Evolutionary conservation across 2,329 filamentous ascomycete genomes (phyloP).

Genomic region (Aaosphaeria pasadenensis): DNA sequence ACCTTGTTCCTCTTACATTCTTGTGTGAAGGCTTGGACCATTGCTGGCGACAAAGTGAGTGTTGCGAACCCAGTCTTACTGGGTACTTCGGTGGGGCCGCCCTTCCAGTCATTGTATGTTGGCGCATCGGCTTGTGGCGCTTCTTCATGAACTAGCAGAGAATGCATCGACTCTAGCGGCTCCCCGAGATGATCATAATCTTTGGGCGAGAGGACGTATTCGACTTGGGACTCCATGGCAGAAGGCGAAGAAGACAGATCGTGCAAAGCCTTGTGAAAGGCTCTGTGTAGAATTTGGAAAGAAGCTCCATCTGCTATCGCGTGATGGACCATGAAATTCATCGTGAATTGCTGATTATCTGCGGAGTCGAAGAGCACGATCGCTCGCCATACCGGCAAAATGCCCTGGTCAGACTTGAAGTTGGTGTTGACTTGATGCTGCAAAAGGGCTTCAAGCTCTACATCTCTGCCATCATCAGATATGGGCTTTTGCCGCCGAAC

Average conservation of each 20-base stretch:
- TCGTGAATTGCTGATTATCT: slow-evolving; percentile 32
- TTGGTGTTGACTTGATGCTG: slow-evolving; percentile 40
- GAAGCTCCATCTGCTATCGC: slow-evolving; percentile 44
- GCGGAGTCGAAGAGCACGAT: slow-evolving; percentile 26
- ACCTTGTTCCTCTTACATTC: slow-evolving; percentile 33
- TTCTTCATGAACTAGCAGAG: slow-evolving; percentile 26
- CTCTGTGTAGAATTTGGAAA: slow-evolving; percentile 42
- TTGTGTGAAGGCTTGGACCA: slow-evolving; percentile 22
- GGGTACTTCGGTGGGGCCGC: slow-evolving; percentile 13
- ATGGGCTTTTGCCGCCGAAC: slow-evolving; percentile 9
- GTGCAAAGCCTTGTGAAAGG: slow-evolving; percentile 35
- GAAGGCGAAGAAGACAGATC: neutral
- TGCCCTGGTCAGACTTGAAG: slow-evolving; percentile 23
- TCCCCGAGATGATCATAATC: slow-evolving; percentile 31
- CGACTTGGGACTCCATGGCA: slow-evolving; percentile 14
- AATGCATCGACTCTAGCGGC: slow-evolving; percentile 38
- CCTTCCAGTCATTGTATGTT: slow-evolving; percentile 15
- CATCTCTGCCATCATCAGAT: slow-evolving; percentile 16
- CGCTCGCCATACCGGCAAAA: slow-evolving; percentile 42
- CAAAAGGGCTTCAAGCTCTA: slow-evolving; percentile 39
- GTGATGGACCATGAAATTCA: slow-evolving; percentile 46
- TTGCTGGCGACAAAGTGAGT: slow-evolving; percentile 25
- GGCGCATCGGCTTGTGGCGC: neutral
- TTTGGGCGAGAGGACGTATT: neutral
- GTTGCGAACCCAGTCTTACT: slow-evolving; percentile 23